Base-by-base conservation (phyloP, 2,329 filamentous ascomycete species). In the Botrytis medusae region DNA sequence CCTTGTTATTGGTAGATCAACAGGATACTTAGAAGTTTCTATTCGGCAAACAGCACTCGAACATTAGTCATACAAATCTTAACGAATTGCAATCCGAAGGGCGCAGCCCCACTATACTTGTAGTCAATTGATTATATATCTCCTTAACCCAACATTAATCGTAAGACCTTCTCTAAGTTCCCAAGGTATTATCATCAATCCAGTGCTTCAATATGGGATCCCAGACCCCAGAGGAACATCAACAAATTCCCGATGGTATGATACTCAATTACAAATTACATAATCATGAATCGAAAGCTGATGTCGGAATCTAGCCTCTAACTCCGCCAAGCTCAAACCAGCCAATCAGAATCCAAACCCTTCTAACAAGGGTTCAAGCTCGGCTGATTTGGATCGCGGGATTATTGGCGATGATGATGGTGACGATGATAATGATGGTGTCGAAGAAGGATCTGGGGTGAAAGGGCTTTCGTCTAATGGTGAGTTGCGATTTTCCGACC, bases 351-450 rank as follows among this genome's bases (percentile, higher is more conserved):
- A 65, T 34, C 57, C 65, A 1, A 74, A 77, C 48, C 10, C 57
- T 64, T 60, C 54, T n/a, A 74, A 70, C 63, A 37, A 51, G 20
- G 69, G 75, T 62, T 77, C 77, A 1, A 69, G 37, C 60, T 77
- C 74, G 59, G 76, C 77, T 0, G 78, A 78, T 72, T 59, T 78
- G 72, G 78, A 77, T 57, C 75, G 76, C 54, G 77, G 78, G 14
- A 63, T 78, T 44, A 54, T 78, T 54, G 71, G 74, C n/a, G 69
- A 76, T 18, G 76, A 74, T 42, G 75, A 75, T 71, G 76, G 76
- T 40, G 74, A 76, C 29, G 77, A 78, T 61, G 74, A 76, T 42
- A 74, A 75, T 34, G 75, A 78, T 61, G 74, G 75, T 68, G 73
- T 71, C 8, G 69, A 74, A 29, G 48, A 74, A 63, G 73, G 65